Conservation (phyloP, 1,139 yeast genomes). For the Geotrichum klebahnii region DNA sequence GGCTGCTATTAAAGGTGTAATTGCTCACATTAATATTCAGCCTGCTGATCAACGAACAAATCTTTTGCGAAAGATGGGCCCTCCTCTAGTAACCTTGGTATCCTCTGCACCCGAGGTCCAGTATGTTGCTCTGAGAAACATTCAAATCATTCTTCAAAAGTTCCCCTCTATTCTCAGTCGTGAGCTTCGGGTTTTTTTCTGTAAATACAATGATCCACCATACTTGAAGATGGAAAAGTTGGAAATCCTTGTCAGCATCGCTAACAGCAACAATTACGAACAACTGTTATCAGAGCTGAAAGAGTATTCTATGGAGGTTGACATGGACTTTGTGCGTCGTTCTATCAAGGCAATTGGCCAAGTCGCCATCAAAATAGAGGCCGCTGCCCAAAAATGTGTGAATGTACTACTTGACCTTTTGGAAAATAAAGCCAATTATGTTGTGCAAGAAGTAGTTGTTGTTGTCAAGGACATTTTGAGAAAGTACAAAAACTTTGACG, state of each 20-base stretch:
- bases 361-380: constrained; percentile 73
- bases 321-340: constrained; percentile 78
- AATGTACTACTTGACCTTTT: constrained; percentile 70
- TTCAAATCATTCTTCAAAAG: constrained; percentile 82
- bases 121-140: constrained; percentile 88
- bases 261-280: constrained; percentile 64
- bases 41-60: constrained; percentile 45
- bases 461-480: constrained; percentile 75
- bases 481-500: constrained; percentile 62
- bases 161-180: constrained; percentile 75
- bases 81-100: constrained; percentile 85
- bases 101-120: constrained; percentile 92
- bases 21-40: constrained; percentile 63
- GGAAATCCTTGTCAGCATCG: constrained; percentile 82
- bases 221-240: constrained; percentile 89
- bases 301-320: constrained; percentile 92
- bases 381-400: constrained; percentile 62
- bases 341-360: constrained; percentile 84
- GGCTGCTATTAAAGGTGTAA: constrained; percentile 75
- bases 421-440: constrained; percentile 71
- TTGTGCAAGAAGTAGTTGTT: constrained; percentile 73
- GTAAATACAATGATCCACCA: constrained; percentile 90
- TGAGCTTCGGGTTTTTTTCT: constrained; percentile 85
- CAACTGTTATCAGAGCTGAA: constrained; percentile 76
- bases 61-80: constrained; percentile 70